A percentile compares a stretch with the other conserved stretches of the same genome.
Conservation (phyloP, 2,329 filamentous ascomycete species). For the Colletotrichum sp. region DNA sequence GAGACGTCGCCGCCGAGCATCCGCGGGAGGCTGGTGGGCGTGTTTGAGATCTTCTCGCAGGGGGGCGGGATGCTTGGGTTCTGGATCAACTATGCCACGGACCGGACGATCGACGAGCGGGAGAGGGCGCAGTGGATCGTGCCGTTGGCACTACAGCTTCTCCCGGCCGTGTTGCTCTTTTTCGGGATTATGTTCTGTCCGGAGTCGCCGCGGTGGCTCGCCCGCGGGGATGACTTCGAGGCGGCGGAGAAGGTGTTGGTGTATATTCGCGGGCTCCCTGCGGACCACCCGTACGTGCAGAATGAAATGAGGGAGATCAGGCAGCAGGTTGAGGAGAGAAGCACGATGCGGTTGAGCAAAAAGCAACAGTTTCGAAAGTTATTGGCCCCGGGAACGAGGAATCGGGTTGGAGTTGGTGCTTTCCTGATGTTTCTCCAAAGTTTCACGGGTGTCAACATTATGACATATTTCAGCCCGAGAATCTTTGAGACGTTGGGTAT, state of each 20-base stretch:
- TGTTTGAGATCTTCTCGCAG: constrained; percentile 57
- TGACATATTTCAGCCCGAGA: constrained; percentile 38
- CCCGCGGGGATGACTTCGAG: constrained; percentile 38
- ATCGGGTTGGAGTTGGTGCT: constrained; percentile 21
- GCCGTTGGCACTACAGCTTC: constrained; percentile 45
- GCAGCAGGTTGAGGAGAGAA: constrained; percentile 56
- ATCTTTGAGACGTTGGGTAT: constrained; percentile 42
- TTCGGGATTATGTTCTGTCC: constrained; percentile 36
- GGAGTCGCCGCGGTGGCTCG: constrained; percentile 41
- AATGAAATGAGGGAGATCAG: constrained; percentile 41
- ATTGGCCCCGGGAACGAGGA: neutral
- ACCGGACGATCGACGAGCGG: constrained; percentile 23
- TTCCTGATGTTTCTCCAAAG: constrained; percentile 29
- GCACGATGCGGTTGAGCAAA: constrained; percentile 29
- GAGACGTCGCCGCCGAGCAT: constrained; percentile 59
- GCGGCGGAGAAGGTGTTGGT: constrained; percentile 41
- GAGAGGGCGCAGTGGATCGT: constrained; percentile 43
- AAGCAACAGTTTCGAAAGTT: constrained; percentile 27
- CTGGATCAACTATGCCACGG: constrained; percentile 35
- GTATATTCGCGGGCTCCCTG: constrained; percentile 44
- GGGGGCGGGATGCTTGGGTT: constrained; percentile 56
- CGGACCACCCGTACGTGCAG: constrained; percentile 43
- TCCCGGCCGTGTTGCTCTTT: constrained; percentile 41
- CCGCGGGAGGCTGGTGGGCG: constrained; percentile 56
- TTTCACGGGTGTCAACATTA: constrained; percentile 57